Conservation (phyloP, 2,329 filamentous ascomycete species). For the Blastomyces parvus region DNA sequence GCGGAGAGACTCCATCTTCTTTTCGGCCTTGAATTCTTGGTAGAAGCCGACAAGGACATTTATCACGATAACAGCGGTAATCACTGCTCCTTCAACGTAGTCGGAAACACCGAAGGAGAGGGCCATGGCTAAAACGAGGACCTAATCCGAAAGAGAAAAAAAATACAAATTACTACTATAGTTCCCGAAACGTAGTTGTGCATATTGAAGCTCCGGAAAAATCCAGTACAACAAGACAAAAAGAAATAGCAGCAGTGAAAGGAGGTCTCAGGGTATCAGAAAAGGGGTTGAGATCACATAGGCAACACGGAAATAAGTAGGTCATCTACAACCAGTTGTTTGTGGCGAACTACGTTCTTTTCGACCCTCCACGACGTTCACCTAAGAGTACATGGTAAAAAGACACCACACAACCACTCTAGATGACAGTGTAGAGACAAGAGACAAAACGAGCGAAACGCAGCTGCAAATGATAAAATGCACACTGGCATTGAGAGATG, state of each 20-base stretch:
- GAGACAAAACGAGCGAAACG: not conserved
- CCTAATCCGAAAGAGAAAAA: conserved; percentile 36
- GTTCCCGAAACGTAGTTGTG: not conserved
- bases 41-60: conserved; percentile 51
- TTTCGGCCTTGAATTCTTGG: conserved; percentile 52
- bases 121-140: conserved; percentile 66
- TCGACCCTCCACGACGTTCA: not conserved
- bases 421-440: not conserved
- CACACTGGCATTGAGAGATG: not conserved
- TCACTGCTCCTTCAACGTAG: conserved; percentile 51
- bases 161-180: conserved; percentile 13
- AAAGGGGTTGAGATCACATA: not conserved
- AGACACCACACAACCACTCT: conserved; percentile 1
- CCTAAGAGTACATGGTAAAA: conserved; percentile 6
- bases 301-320: not conserved
- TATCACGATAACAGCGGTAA: conserved; percentile 49
- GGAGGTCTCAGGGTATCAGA: not conserved
- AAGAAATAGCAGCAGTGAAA: not conserved
- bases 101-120: conserved; percentile 48
- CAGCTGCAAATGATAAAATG: not conserved
- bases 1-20: conserved; percentile 49
- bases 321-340: not conserved
- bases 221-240: not conserved
- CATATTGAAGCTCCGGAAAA: not conserved
- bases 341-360: conserved; percentile 6